Evolutionary conservation across 31 red algal genomes (phyloP), one percentile per base, ranked within the genome.

Genomic region (Porphyra umbilicalis): DNA sequence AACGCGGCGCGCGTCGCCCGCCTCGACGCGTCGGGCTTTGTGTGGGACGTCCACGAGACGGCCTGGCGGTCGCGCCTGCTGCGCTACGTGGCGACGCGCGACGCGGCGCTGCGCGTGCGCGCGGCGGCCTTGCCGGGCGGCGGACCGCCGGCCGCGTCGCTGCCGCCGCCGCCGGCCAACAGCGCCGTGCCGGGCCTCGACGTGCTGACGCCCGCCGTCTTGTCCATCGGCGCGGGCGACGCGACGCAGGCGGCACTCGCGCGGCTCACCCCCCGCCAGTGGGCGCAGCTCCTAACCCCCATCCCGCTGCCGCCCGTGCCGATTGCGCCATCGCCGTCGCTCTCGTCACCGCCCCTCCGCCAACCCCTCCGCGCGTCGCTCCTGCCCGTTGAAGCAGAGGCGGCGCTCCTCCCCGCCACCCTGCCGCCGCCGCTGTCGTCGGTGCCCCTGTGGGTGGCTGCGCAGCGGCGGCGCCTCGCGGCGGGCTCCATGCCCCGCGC

Each of bases 1-100:
- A 71, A n/a, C 18, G 57, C 57, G 57, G 57, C 18, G 57, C 57
- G 57, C 20, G 57, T 71, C 13, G 57, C 57, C 25, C 57, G 57
- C 0, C 57, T 71, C 13, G 57, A 71, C 25, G 57, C 57, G 57
- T 71, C 57, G 57, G 57, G 57, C 25, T 71, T 71, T 71, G 57
- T 71, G 57, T 71, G 57, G 57, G 57, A 71, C 57, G 57, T 71
- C 57, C 57, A 71, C 57, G 57, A 71, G 57, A 71, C 57, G 57
- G 57, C 57, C 25, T 71, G 57, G 57, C 57, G 57, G 25, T 1
- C 6, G 25, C 25, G 30, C 57, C 25, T 71, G 57, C 25, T 71
- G 57, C 57, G 57, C 57, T 71, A 71, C 25, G 30, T 71, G 25
- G 57, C 57, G 6, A 71, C 57, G 6, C 57, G 57, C 57, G 20